Percentiles rank a stretch among this genome's conserved stretches.
Conservation (phyloP, 202 grass and related monocot genomes). For the Miscanthus sacchariflorus region DNA sequence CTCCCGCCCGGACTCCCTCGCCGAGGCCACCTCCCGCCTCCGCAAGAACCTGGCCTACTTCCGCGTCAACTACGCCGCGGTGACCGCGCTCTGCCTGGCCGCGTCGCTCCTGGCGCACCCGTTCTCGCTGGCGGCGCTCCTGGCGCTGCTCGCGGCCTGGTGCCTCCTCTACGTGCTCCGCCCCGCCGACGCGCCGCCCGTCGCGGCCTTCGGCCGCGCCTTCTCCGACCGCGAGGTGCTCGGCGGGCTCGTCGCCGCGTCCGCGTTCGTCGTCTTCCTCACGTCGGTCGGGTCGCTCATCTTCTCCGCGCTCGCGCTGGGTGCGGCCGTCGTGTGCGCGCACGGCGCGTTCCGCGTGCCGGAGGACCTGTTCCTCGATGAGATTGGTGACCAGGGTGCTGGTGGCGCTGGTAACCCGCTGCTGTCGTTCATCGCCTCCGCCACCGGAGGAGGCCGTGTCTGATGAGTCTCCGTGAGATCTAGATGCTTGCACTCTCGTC, state of each 20-base stretch:
- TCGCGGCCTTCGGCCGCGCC: conserved; percentile 47
- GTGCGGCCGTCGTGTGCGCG: background rate
- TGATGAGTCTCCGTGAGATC: too few relatives aligned
- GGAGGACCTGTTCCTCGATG: conserved; percentile 23
- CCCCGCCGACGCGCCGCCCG: conserved; percentile 53
- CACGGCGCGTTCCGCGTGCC: conserved; percentile 33
- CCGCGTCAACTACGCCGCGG: conserved; percentile 68
- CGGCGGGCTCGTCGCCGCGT: background rate
- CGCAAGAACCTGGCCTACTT: conserved; percentile 71
- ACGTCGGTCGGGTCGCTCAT: conserved; percentile 12
- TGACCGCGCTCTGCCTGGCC: conserved; percentile 45
- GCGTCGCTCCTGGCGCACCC: conserved; percentile 55
- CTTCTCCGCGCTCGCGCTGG: conserved; percentile 33
- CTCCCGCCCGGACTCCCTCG: conserved; percentile 45
- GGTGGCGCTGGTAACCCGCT: too few relatives aligned
- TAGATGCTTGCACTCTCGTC: too few relatives aligned
- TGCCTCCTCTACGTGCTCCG: conserved; percentile 73
- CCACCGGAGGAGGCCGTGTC: too few relatives aligned
- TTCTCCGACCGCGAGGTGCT: conserved; percentile 44
- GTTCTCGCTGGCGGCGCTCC: conserved; percentile 54
- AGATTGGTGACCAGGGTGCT: background rate
- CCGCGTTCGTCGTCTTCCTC: conserved; percentile 28
- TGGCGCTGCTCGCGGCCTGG: conserved; percentile 60
- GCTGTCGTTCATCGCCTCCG: too few relatives aligned
- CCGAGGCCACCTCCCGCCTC: conserved; percentile 61